Base-by-base conservation (phyloP, 2,329 filamentous ascomycete species). In the Cordyceps sp. region DNA sequence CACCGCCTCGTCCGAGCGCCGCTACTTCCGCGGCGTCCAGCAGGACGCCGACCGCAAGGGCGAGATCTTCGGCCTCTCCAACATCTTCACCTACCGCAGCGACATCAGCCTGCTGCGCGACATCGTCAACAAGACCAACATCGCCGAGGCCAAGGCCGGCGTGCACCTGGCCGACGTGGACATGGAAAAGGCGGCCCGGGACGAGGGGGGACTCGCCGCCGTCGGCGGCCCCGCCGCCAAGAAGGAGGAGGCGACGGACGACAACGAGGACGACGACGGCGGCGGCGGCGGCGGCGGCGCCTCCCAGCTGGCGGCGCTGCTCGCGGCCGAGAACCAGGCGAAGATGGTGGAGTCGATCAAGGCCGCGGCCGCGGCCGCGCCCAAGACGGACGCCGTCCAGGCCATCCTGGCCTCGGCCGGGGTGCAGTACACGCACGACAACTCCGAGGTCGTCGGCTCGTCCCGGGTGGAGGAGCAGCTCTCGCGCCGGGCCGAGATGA, bases 71-170 rank as follows among this genome's bases (percentile, higher is more conserved):
- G 90, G 90, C 0, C 64, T 96, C 2, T 57, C 68, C 16, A 98
- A 98, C 42, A 66, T 98, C 10, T 84, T 98, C 44, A 73, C 73
- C 0, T 94, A 83, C 39, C 75, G 84, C 39, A 71, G 73, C 30
- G 72, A 86, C 41, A 80, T 80, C 37, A 69, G 92, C 10, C 66
- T 94, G 12, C 66, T 96, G 5, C 72, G 82, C n/a, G 84, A 94
- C 34, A 96, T 98, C 42, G 84, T 98, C 44, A 93, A 96, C 61
- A 93, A 94, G 55, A 96, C 90, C 19, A 98, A 98, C 46, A 76
- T 98, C 32, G 90, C 90, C 4, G 90, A 98, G 57, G 83, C 83
- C 26, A 82, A 78, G 47, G 84, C 80, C 1, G 88, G 85, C 0
- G 79, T 96, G 9, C 68, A 72, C 19, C 73, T 94, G 20, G 65